phyloP scores from a whole-genome alignment of 176 grass and related monocot species.

The Triticum dicoccoides region DNA sequence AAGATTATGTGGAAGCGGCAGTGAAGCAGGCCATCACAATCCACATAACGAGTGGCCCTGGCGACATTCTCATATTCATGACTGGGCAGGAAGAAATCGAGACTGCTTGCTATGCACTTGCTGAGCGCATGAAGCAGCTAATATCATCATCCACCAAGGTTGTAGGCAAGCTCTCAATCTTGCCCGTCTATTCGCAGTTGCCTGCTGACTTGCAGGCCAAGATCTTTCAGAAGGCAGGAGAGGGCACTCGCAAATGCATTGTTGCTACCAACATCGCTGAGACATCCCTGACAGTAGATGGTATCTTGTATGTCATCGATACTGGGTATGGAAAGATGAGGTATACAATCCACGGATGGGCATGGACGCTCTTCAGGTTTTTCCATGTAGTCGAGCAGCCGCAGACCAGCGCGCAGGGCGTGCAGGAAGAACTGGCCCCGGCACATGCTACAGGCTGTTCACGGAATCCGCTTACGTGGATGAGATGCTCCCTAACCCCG shows the following conservation, averaged over 20 bases:
- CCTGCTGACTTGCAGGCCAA: constrained; percentile 91
- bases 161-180: constrained; percentile 75
- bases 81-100: constrained; percentile 97
- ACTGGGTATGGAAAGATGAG: constrained; percentile 96
- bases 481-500: constrained; percentile 87
- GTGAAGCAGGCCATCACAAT: constrained; percentile 92
- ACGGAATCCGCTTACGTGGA: constrained; percentile 90
- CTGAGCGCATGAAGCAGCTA: constrained; percentile 82
- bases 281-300: constrained; percentile 91
- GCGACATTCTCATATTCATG: constrained; percentile 93
- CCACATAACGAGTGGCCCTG: constrained; percentile 77
- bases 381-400: constrained; percentile 78
- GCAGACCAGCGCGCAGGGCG: constrained; percentile 86
- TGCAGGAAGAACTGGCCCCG: constrained; percentile 85
- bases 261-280: constrained; percentile 95
- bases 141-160: constrained; percentile 66
- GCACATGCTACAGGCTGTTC: constrained; percentile 83
- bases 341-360: constrained; percentile 94
- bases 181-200: constrained; percentile 88
- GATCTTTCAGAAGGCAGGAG: constrained; percentile 94
- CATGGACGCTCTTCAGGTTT: constrained; percentile 90
- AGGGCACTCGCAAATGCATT: constrained; percentile 87
- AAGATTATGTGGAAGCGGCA: constrained; percentile 93
- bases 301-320: constrained; percentile 92
- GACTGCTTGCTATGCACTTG: constrained; percentile 80